A percentile compares a stretch with the other conserved stretches of the same genome.
Conservation (phyloP, 192 early-diverging fungal species). For the Coemansia sp. region DNA sequence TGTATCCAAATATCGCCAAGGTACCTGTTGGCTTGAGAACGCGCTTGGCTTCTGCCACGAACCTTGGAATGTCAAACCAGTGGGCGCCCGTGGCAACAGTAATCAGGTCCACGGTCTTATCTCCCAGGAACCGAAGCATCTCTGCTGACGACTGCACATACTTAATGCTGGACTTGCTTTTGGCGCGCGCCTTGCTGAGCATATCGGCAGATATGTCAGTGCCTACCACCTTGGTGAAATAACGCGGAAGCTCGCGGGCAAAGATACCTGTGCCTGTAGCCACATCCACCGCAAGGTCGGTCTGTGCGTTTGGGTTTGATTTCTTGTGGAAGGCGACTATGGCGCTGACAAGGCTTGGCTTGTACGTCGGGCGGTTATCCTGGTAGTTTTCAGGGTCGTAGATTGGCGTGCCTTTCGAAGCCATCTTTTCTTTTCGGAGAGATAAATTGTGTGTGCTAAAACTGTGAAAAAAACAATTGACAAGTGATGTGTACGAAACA, state of each 20-base stretch:
- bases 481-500: too few relatives aligned
- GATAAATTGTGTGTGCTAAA: too few relatives aligned
- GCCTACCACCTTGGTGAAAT: slow-evolving; percentile 30
- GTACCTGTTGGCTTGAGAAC: slow-evolving; percentile 48
- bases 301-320: slow-evolving; percentile 18
- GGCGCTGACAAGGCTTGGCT: slow-evolving; percentile 21
- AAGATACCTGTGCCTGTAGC: slow-evolving; percentile 55
- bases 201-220: slow-evolving; percentile 45
- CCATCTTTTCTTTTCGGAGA: slow-evolving; percentile 37
- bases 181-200: slow-evolving; percentile 37
- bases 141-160: slow-evolving; percentile 39
- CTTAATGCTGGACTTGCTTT: slow-evolving; percentile 10
- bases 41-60: slow-evolving; percentile 33
- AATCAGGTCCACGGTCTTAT: slow-evolving; percentile 36
- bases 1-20: slow-evolving; percentile 49
- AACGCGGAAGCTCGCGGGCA: slow-evolving; percentile 34
- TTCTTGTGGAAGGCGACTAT: slow-evolving; percentile 37
- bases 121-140: slow-evolving; percentile 17
- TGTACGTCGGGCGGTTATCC: slow-evolving; percentile 36
- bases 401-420: slow-evolving; percentile 17
- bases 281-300: slow-evolving; percentile 47
- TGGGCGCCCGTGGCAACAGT: slow-evolving; percentile 48
- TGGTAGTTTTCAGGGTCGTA: slow-evolving; percentile 42
- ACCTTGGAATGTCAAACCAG: slow-evolving; percentile 38
- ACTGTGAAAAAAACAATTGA: too few relatives aligned